Conservation (phyloP, 345 rosid species). For the Eucalyptus marginata region DNA sequence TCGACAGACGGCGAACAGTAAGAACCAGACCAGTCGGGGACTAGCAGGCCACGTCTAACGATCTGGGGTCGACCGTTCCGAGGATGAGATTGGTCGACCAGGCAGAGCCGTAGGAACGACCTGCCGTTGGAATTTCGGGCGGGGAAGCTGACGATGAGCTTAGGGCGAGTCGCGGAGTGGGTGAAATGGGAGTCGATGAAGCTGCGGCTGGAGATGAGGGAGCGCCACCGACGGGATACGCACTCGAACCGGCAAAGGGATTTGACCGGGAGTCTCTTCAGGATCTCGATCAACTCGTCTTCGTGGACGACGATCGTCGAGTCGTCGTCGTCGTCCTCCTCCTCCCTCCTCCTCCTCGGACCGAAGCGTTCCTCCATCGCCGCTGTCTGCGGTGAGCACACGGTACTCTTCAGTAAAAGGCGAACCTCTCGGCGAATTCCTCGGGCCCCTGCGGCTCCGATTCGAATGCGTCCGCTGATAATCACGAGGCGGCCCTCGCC, state of each 20-base stretch:
- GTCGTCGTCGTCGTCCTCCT: background rate
- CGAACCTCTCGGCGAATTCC: background rate
- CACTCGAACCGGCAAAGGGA: background rate
- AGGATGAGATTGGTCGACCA: background rate
- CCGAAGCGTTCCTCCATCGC: too few species aligned
- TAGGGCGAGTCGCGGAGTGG: background rate
- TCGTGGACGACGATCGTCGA: background rate
- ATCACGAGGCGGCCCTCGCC: conserved; percentile 21
- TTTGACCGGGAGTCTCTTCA: background rate
- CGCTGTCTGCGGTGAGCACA: too few species aligned
- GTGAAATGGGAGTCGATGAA: background rate
- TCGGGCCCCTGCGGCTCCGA: conserved; percentile 21
- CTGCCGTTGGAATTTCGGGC: background rate
- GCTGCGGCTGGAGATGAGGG: background rate
- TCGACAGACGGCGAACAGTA: background rate
- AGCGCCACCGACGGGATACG: background rate
- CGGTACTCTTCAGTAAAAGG: too few species aligned
- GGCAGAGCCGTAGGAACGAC: background rate
- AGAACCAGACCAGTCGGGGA: background rate
- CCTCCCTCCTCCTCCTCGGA: background rate
- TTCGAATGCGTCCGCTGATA: conserved; percentile 20
- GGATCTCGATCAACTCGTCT: background rate
- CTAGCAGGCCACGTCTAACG: background rate
- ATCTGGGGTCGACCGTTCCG: background rate
- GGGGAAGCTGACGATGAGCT: background rate